phyloP scores from a whole-genome alignment of 306 rosid genomes.

The Vicia villosa region DNA sequence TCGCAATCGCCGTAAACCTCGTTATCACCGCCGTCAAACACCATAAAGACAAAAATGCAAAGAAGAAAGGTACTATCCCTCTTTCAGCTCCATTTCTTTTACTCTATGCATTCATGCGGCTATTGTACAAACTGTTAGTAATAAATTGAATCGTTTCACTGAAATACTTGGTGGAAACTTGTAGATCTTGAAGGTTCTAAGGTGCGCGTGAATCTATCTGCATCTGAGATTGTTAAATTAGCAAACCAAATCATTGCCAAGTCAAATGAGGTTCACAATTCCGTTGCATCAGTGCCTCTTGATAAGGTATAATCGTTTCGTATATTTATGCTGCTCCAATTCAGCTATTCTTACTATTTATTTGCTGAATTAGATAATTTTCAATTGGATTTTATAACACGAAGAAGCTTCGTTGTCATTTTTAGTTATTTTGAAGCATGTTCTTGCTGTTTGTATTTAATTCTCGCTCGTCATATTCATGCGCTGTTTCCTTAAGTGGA shows the following conservation, averaged over 20 bases:
- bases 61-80: slow-evolving; percentile 60
- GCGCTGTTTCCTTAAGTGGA: not conserved
- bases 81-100: slow-evolving; percentile 12
- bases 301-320: slow-evolving; percentile 61
- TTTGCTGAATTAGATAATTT: no score
- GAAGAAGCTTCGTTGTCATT: not conserved
- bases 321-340: not conserved
- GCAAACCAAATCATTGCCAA: slow-evolving; percentile 66
- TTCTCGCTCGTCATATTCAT: not conserved
- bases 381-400: slow-evolving; percentile 17
- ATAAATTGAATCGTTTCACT: slow-evolving; percentile 11
- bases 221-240: slow-evolving; percentile 76
- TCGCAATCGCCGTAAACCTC: slow-evolving; percentile 70
- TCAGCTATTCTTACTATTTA: no score
- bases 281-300: slow-evolving; percentile 78
- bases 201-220: slow-evolving; percentile 62
- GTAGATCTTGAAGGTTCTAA: slow-evolving; percentile 78
- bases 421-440: not conserved
- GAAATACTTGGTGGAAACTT: slow-evolving; percentile 14
- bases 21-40: slow-evolving; percentile 62
- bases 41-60: slow-evolving; percentile 45
- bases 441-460: slow-evolving; percentile 21
- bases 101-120: not conserved
- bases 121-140: not conserved
- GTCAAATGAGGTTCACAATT: slow-evolving; percentile 78